Evolutionary conservation across 305 asterid species (phyloP), one percentile per base, ranked within the genome.

Genomic region (Fraxinus paxiana): DNA sequence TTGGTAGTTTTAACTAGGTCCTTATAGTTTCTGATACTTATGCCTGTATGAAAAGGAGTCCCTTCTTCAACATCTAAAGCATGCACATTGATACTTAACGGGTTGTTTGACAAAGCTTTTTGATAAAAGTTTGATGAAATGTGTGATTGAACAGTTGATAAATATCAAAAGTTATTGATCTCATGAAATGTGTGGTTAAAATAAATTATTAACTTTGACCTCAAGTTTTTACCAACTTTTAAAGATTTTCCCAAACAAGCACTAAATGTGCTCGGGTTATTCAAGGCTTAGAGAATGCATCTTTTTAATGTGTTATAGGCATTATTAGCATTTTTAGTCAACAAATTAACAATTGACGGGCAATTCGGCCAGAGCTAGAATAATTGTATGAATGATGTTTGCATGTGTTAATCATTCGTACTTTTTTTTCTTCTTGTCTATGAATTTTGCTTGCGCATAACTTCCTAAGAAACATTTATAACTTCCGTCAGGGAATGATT

Each of bases 301-400:
- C 35, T 73, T 71, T 33, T 28, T 37, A 17, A 78, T 75, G 72
- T 61, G 81, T 75, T 38, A 54, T 20, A 81, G 54, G 73, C n/a
- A 18, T 41, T 15, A 38, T 8, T 48, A 20, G 31, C 65, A 35
- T 67, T 69, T 76, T 79, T 9, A 26, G 78, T 43, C 0, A 43
- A 43, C 54, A 12, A 43, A 43, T 76, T 59, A 12, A 34, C 75
- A 37, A 15, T 80, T 28, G 34, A 26, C 74, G 24, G 7, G 51
- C 48, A 31, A 26, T 72, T 80, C 15, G 26, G 75, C 75, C 28
- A n/a, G n/a, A 43, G 26, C 30, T 48, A 76, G 77, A 38, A 18
- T 8, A 6, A 35, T 24, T 78, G 28, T 48, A 22, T 63, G 22
- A 13, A 22, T 18, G 5, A 26, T 63, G 18, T 17, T 35, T 15